Conservation (phyloP, 176 grass and related monocot genomes). For the Lolium rigidum region DNA sequence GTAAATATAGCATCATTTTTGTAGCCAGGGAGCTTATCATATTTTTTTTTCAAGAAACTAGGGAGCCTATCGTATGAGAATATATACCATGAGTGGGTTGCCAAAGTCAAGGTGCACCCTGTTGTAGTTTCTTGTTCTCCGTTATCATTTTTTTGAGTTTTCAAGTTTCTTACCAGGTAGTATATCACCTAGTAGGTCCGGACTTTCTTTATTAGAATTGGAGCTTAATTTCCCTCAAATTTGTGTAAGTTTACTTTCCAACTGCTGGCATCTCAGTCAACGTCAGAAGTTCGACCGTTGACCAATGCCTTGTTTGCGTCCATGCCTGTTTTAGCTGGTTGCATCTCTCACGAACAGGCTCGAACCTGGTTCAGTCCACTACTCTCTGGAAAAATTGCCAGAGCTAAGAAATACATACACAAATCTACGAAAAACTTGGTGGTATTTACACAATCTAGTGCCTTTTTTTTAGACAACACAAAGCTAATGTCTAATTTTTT, state of each 20-base stretch:
- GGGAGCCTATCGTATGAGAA: neutral
- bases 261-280: neutral
- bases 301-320: neutral
- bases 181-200: too few species aligned
- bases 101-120: neutral
- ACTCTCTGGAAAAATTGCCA: too few species aligned
- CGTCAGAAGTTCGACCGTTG: neutral
- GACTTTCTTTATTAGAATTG: neutral
- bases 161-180: neutral
- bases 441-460: too few species aligned
- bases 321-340: neutral
- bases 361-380: neutral
- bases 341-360: neutral
- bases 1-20: conserved; percentile 40
- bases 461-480: too few species aligned
- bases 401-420: too few species aligned
- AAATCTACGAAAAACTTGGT: too few species aligned
- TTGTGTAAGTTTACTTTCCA: neutral
- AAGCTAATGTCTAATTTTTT: too few species aligned
- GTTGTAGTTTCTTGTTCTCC: neutral
- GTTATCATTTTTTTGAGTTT: neutral
- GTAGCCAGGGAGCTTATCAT: neutral
- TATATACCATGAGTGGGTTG: neutral
- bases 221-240: too few species aligned
- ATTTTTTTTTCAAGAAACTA: neutral